Evolutionary conservation across 2,329 filamentous ascomycete species (phyloP).

Genomic region (Pseudogymnoascus sp.): DNA sequence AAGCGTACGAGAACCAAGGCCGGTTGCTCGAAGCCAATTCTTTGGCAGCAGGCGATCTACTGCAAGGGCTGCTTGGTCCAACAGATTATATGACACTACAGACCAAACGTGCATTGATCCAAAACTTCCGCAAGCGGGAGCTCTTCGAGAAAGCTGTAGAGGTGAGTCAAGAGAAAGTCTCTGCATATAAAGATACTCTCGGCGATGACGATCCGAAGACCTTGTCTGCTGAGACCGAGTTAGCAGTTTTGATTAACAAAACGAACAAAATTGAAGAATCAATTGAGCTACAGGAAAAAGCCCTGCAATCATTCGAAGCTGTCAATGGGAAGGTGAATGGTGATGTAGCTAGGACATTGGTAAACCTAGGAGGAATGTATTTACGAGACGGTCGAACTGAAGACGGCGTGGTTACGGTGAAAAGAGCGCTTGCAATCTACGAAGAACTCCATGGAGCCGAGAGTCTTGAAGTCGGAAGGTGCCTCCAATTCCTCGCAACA

Average conservation of each 20-base stretch:
- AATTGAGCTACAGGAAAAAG: background rate
- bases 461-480: background rate
- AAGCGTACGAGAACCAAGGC: background rate
- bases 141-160: background rate
- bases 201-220: background rate
- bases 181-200: background rate
- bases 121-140: background rate
- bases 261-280: background rate
- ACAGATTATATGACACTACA: background rate
- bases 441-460: background rate
- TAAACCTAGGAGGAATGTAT: background rate
- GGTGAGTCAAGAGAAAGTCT: background rate
- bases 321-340: background rate
- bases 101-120: background rate
- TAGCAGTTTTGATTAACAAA: background rate
- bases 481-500: background rate
- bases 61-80: background rate
- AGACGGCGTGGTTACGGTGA: background rate
- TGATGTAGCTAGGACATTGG: background rate
- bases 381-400: background rate
- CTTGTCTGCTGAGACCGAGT: background rate
- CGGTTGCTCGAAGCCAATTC: background rate
- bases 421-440: background rate
- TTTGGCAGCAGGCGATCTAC: background rate
- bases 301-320: background rate